Conservation (phyloP, 2,329 filamentous ascomycete species). For the Aspergillus persii region DNA sequence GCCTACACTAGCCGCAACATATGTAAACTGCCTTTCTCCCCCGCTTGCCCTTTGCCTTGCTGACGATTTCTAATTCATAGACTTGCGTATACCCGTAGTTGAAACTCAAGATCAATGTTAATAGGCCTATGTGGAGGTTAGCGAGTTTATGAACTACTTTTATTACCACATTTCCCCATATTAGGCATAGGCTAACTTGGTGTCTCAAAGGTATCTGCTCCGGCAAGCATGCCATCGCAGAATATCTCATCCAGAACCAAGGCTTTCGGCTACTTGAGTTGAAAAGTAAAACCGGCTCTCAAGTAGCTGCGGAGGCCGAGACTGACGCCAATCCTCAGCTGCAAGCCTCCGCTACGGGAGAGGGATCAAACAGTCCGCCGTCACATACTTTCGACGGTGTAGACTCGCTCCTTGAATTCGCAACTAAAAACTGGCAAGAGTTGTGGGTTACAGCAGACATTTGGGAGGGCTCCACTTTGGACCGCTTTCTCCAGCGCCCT, state of each 20-base stretch:
- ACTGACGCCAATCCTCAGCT: slow-evolving; percentile 23
- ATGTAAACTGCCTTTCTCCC: not conserved
- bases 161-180: not conserved
- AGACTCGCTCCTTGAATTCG: slow-evolving; percentile 73
- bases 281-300: slow-evolving; percentile 27
- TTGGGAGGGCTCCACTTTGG: slow-evolving; percentile 68
- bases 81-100: not conserved
- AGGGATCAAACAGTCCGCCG: slow-evolving; percentile 14
- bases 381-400: slow-evolving; percentile 56
- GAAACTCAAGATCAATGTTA: slow-evolving; percentile 40
- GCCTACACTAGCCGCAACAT: not conserved
- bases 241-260: slow-evolving; percentile 81
- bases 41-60: not conserved
- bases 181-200: slow-evolving; percentile 14
- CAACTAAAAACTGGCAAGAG: slow-evolving; percentile 78
- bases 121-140: slow-evolving; percentile 53
- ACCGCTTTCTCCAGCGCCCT: slow-evolving; percentile 73
- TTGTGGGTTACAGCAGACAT: slow-evolving; percentile 86
- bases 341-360: slow-evolving; percentile 24
- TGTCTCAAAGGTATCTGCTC: slow-evolving; percentile 77
- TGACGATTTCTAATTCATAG: not conserved
- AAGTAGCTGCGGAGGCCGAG: slow-evolving; percentile 22
- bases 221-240: slow-evolving; percentile 85
- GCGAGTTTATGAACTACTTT: slow-evolving; percentile 12
- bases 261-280: slow-evolving; percentile 74